Base-by-base conservation (phyloP, 1,284 basidiomycete species). In the Leccinum ponderosum region DNA sequence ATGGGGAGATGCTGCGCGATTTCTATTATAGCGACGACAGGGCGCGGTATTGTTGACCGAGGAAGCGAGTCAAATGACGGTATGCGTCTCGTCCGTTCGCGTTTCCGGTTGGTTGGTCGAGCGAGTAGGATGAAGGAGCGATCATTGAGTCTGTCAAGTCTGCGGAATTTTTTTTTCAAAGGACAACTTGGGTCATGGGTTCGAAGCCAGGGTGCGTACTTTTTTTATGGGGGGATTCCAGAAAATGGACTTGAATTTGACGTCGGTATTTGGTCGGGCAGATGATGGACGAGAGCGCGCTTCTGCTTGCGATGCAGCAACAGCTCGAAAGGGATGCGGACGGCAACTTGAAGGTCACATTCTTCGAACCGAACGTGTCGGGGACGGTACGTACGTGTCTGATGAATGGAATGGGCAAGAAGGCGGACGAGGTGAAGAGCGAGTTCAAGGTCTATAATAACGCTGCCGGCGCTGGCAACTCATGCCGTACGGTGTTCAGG, bases 1-100 rank as follows among this genome's bases (percentile, higher is more conserved):
- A 98, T 72, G 80, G 90, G 53, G 94, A 95, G 64, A 90, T 99
- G 84, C 80, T 98, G 12, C 83, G 93, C 15, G 95, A 99, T 74
- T 98, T 97, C 75, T 99, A 97, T 77, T 99, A 97, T 73, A 97
- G 97, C 56, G 97, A 99, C 71, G 97, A 99, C 76, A 83, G 97
- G 62, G 89, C 71, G 97, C 94, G 0, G 84, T 92, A 15, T 78
- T 98, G 6, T 90, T 87, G 44, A 77, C 99, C 48, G 91, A 93
- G 48, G 95, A 97, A 72, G 92, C 94, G 14, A 80, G 84, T 6
- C 73, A 76, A 39, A 86, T 87, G 74, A 73, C 73, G 58, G 90
- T 91, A 64, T 62, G 84, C 73, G 11, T 12, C 17, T 20, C 44
- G 44, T 47, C 1, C 44, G 44, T 47, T 22, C 44, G 3, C 6